A percentile compares a stretch with the other conserved stretches of the same genome.
Conservation (phyloP, 2,329 filamentous ascomycete genomes). For the Aspergillus caelatus region DNA sequence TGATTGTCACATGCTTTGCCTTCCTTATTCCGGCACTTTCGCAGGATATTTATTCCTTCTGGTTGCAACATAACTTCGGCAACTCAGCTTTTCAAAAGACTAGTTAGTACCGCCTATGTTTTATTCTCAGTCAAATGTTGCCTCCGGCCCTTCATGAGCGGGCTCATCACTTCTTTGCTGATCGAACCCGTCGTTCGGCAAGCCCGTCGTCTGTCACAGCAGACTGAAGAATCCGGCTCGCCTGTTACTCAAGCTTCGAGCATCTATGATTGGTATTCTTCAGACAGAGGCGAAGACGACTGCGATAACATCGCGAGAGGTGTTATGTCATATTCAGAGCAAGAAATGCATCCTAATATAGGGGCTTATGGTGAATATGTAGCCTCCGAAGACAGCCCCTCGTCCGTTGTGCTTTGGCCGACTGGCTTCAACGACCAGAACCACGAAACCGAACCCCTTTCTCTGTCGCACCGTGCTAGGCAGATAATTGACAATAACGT, state of each 20-base stretch:
- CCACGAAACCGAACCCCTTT: conserved; percentile 6
- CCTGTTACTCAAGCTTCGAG: conserved; percentile 25
- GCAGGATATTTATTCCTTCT: not conserved
- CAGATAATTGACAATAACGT: not conserved
- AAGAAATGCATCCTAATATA: conserved; percentile 15
- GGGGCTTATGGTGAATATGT: conserved; percentile 22
- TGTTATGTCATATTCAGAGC: conserved; percentile 13
- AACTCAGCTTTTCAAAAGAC: not conserved
- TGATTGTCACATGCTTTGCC: conserved; percentile 18
- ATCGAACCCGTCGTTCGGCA: conserved; percentile 48
- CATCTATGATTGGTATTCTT: conserved; percentile 25
- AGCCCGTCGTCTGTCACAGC: conserved; percentile 43
- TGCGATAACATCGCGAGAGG: conserved; percentile 14
- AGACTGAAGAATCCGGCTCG: conserved; percentile 20
- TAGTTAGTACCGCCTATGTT: conserved; percentile 5
- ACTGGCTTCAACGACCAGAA: conserved; percentile 16
- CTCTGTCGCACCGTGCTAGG: not conserved
- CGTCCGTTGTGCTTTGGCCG: conserved; percentile 20
- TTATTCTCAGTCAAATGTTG: conserved; percentile 17
- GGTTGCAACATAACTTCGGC: not conserved
- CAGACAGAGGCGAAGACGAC: conserved; percentile 15
- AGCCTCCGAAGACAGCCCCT: conserved; percentile 25
- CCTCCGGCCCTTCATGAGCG: conserved; percentile 44
- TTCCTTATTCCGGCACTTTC: conserved; percentile 16
- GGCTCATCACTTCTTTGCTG: conserved; percentile 46